Conservation (phyloP, 371 early-diverging fungal species). For the Haplosporangium sp. region DNA sequence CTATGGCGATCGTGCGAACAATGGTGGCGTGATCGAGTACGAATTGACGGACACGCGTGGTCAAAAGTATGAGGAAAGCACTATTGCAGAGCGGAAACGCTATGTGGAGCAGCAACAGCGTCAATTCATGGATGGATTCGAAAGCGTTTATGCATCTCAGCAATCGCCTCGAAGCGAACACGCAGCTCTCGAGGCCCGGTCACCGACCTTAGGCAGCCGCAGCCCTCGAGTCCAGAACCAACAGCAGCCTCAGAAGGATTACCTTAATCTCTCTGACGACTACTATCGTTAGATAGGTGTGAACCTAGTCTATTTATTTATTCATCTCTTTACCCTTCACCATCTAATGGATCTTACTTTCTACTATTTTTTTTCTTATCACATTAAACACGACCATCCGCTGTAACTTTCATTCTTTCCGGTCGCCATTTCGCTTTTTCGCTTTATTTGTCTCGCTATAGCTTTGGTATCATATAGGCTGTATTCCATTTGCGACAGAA, state of each 20-base stretch:
- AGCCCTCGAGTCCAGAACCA: background rate
- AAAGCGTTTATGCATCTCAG: constrained; percentile 25
- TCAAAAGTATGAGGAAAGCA: constrained; percentile 15
- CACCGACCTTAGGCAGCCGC: background rate
- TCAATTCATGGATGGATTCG: constrained; percentile 36
- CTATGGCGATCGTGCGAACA: constrained; percentile 24
- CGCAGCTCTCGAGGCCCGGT: background rate
- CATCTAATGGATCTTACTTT: no score
- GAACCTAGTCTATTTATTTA: background rate
- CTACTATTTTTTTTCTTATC: background rate
- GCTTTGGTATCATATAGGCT: background rate
- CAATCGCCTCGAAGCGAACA: constrained; percentile 6
- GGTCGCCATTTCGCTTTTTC: no score
- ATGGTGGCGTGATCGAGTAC: constrained; percentile 34
- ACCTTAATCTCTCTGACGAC: background rate
- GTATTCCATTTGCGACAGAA: no score
- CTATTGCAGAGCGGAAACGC: constrained; percentile 36
- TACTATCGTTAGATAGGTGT: background rate
- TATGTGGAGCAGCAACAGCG: constrained; percentile 49
- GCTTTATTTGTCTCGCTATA: no score
- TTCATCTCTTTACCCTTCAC: background rate
- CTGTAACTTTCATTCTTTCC: background rate
- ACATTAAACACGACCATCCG: background rate
- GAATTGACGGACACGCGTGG: constrained; percentile 27
- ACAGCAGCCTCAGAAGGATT: background rate